Evolutionary conservation across 331 rosid genomes (phyloP).

Genomic region (Acacia pycnantha): DNA sequence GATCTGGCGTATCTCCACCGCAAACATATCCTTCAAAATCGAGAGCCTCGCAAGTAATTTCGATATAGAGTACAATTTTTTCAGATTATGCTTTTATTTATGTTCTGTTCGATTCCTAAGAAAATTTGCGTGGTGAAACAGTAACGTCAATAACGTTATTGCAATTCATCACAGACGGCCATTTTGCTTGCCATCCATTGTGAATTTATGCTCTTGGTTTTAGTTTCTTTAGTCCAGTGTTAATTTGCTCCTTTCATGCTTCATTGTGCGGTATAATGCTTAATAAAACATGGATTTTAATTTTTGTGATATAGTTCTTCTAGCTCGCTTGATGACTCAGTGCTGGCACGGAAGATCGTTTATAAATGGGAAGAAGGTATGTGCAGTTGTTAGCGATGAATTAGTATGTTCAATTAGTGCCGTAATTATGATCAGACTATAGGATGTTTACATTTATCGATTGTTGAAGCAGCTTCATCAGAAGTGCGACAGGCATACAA

Average conservation of each 20-base stretch:
- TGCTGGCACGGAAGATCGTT: constrained; percentile 78
- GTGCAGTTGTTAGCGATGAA: not conserved
- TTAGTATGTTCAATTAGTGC: not conserved
- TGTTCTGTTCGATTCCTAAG: constrained; percentile 22
- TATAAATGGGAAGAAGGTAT: constrained; percentile 87
- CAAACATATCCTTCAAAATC: constrained; percentile 66
- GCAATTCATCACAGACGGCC: not conserved
- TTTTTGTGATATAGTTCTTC: constrained; percentile 45
- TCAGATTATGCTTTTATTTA: not conserved
- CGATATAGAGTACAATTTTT: not conserved
- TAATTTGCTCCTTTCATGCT: constrained; percentile 8
- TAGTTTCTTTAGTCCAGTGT: constrained; percentile 11
- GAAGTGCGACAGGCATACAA: constrained; percentile 88
- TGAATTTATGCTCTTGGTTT: not conserved
- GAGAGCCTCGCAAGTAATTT: constrained; percentile 52
- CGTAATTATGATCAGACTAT: not conserved
- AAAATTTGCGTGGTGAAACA: not conserved
- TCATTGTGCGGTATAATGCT: not conserved
- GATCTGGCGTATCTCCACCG: constrained; percentile 89
- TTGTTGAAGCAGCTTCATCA: constrained; percentile 68
- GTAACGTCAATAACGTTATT: not conserved
- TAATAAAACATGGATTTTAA: not conserved
- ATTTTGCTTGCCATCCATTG: not conserved
- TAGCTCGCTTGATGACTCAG: constrained; percentile 78
- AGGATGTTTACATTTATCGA: constrained; percentile 24